Conservation (phyloP, 2,329 filamentous ascomycete species). For the Didymella pomorum region DNA sequence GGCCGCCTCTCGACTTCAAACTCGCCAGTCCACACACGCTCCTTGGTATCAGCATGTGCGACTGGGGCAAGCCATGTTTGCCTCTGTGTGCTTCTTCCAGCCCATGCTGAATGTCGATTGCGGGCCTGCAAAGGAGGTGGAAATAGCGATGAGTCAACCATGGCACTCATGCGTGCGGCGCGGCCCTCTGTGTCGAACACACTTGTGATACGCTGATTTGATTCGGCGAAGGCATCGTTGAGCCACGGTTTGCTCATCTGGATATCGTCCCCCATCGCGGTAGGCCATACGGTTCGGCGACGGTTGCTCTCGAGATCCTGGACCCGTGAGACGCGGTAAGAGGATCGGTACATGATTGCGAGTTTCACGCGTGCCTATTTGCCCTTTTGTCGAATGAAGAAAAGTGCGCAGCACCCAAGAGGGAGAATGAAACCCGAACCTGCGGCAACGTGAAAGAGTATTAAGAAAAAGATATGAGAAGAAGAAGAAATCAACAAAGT, state of each 20-base stretch:
- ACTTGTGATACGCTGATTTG: constrained; percentile 22
- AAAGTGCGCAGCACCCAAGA: constrained; percentile 9
- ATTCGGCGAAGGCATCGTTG: constrained; percentile 8
- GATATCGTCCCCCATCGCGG: constrained; percentile 5
- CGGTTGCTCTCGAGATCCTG: constrained; percentile 8
- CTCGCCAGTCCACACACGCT: constrained; percentile 25
- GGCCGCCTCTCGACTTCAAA: constrained; percentile 30
- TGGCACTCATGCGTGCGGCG: constrained; percentile 29
- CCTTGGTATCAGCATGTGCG: constrained; percentile 9
- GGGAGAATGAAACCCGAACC: constrained; percentile 12
- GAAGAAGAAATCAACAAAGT: constrained; percentile 1
- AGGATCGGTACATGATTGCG: constrained; percentile 9
- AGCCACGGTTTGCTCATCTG: constrained; percentile 20
- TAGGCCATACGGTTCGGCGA: constrained; percentile 14
- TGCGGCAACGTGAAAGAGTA: constrained; percentile 9
- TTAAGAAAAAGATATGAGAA: not conserved
- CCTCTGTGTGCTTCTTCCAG: constrained; percentile 16
- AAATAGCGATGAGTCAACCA: constrained; percentile 28
- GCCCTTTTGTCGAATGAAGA: not conserved
- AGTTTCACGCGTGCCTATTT: not conserved
- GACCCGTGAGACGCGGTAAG: constrained; percentile 2
- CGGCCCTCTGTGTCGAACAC: constrained; percentile 32
- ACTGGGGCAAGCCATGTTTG: constrained; percentile 29
- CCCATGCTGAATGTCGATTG: constrained; percentile 24
- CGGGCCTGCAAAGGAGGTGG: constrained; percentile 16